phyloP scores from a whole-genome alignment of 2,329 filamentous ascomycete genomes.

The Ascocoryne sarcoides region DNA sequence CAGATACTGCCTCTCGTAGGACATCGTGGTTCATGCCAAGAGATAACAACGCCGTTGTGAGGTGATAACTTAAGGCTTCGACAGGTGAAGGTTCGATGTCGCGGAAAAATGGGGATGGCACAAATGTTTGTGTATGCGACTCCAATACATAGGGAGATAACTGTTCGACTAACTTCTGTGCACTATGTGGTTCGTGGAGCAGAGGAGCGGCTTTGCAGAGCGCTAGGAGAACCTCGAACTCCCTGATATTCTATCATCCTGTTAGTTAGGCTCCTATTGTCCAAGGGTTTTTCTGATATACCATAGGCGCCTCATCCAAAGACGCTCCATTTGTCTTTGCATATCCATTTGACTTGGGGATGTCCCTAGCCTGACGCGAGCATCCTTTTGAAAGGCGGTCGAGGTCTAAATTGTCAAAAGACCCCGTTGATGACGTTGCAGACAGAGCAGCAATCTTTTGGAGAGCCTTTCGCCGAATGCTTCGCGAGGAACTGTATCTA shows the following conservation, averaged over 20 bases:
- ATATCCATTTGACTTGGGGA: constrained; percentile 40
- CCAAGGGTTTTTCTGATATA: constrained; percentile 27
- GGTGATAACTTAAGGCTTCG: constrained; percentile 70
- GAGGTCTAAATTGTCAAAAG: constrained; percentile 55
- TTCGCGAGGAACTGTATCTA: constrained; percentile 33
- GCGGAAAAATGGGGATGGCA: constrained; percentile 72
- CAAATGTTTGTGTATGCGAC: constrained; percentile 69
- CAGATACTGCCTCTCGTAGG: constrained; percentile 56
- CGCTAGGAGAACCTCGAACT: constrained; percentile 85
- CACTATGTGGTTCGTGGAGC: constrained; percentile 61
- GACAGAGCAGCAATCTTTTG: constrained; percentile 58
- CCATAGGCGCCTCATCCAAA: constrained; percentile 51
- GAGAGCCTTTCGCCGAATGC: constrained; percentile 53
- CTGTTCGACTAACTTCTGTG: constrained; percentile 69
- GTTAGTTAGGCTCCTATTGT: constrained; percentile 11
- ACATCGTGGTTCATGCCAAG: constrained; percentile 65
- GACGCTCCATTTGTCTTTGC: constrained; percentile 33
- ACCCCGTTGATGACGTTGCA: constrained; percentile 42
- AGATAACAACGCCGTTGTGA: constrained; percentile 73
- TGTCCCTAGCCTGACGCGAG: constrained; percentile 36
- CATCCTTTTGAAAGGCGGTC: constrained; percentile 53
- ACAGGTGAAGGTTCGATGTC: constrained; percentile 81
- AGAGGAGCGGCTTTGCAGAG: constrained; percentile 82
- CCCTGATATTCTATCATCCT: constrained; percentile 62
- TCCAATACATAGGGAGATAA: constrained; percentile 80